Evolutionary conservation across 306 rosid genomes (phyloP).

Genomic region (Prunus mira): DNA sequence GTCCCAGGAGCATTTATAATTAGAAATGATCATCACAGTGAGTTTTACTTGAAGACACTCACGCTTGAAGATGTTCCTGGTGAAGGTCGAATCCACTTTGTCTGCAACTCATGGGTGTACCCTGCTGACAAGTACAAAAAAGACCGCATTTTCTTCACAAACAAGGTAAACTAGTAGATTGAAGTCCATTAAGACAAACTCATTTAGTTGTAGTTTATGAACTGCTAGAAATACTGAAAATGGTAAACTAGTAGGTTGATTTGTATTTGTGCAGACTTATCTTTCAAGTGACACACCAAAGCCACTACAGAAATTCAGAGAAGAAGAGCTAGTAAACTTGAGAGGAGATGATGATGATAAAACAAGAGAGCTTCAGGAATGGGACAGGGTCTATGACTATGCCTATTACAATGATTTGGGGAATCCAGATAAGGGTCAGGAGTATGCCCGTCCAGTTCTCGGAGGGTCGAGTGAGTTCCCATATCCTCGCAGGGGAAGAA

Average conservation of each 20-base stretch:
- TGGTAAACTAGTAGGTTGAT: neutral
- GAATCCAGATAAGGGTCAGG: conserved; percentile 36
- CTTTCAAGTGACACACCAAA: conserved; percentile 64
- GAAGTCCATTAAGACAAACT: too few species aligned
- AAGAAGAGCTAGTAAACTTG: conserved; percentile 47
- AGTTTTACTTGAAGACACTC: conserved; percentile 61
- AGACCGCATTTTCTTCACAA: conserved; percentile 72
- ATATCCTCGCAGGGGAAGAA: conserved; percentile 83
- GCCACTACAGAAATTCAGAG: conserved; percentile 45
- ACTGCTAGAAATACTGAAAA: too few species aligned
- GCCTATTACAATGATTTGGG: conserved; percentile 76
- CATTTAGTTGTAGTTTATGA: too few species aligned
- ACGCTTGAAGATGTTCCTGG: conserved; percentile 73
- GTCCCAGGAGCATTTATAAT: conserved; percentile 71
- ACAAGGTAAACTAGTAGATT: conserved; percentile 45
- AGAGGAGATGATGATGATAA: conserved; percentile 54
- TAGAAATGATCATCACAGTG: conserved; percentile 59
- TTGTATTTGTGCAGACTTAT: conserved; percentile 41
- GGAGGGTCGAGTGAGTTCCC: conserved; percentile 64
- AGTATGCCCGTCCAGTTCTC: conserved; percentile 53
- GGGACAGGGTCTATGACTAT: conserved; percentile 73
- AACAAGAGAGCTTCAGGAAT: conserved; percentile 56
- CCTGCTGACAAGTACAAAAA: conserved; percentile 54
- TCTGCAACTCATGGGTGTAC: conserved; percentile 88
- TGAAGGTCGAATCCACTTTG: conserved; percentile 57